phyloP scores from a whole-genome alignment of 495 filamentous ascomycete species.

The Collariella sp. region DNA sequence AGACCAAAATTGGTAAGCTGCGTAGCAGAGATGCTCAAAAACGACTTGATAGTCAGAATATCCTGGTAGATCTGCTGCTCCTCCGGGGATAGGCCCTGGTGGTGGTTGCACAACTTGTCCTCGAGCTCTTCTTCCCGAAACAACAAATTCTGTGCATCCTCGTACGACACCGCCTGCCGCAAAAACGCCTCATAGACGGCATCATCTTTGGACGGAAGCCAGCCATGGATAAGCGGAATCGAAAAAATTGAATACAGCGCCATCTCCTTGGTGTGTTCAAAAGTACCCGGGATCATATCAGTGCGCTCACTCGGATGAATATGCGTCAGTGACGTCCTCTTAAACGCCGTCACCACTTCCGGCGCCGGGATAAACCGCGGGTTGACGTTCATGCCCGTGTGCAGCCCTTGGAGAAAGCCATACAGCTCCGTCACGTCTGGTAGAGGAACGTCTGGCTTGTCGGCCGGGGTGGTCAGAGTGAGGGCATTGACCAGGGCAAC shows the following conservation, averaged over 20 bases:
- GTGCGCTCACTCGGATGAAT: constrained; percentile 37
- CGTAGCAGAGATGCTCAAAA: constrained; percentile 67
- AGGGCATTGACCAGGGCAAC: constrained; percentile 92
- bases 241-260: constrained; percentile 76
- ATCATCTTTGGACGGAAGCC: constrained; percentile 63
- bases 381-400: constrained; percentile 98
- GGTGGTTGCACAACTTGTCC: constrained; percentile 54
- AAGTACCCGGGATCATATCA: constrained; percentile 54
- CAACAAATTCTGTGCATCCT: constrained; percentile 79
- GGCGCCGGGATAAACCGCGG: constrained; percentile 61
- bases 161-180: constrained; percentile 69
- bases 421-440: constrained; percentile 86
- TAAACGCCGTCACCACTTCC: constrained; percentile 35
- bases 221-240: constrained; percentile 88
- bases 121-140: constrained; percentile 85
- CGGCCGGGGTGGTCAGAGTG: constrained; percentile 63
- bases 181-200: constrained; percentile 55
- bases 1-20: constrained; percentile 81
- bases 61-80: constrained; percentile 69
- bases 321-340: constrained; percentile 35
- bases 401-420: constrained; percentile 74
- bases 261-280: constrained; percentile 78
- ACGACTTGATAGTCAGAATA: constrained; percentile 70
- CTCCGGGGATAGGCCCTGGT: constrained; percentile 47
- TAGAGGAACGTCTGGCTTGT: constrained; percentile 40